A percentile compares a stretch with the other conserved stretches of the same genome.
phyloP scores from a whole-genome alignment of 2,329 filamentous ascomycete genomes.

The Diaporthe sp. region DNA sequence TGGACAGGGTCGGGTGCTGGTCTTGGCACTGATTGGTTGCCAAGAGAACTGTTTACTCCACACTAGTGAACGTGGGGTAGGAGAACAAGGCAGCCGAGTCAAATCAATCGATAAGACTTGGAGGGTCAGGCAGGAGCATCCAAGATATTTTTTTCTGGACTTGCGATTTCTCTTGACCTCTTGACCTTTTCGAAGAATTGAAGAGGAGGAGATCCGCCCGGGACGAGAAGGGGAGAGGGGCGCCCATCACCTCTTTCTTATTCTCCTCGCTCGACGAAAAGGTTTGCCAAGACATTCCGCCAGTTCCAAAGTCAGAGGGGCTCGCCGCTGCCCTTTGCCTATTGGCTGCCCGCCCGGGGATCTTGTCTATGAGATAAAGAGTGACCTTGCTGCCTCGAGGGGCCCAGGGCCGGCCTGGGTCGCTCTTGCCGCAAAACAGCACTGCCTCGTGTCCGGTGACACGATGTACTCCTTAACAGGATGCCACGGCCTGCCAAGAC shows the following conservation, averaged over 20 bases:
- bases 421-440: not conserved
- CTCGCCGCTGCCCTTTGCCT: slow-evolving; percentile 25
- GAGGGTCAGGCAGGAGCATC: not conserved
- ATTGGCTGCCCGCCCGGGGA: slow-evolving; percentile 27
- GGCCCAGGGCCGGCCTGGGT: too few species aligned
- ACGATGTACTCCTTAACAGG: slow-evolving; percentile 18
- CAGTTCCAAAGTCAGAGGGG: slow-evolving; percentile 27
- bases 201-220: slow-evolving; percentile 28
- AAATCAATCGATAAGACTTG: slow-evolving; percentile 7
- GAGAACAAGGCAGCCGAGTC: slow-evolving; percentile 5
- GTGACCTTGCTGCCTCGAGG: slow-evolving; percentile 18
- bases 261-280: slow-evolving; percentile 27
- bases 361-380: slow-evolving; percentile 4
- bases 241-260: slow-evolving; percentile 31
- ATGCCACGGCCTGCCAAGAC: slow-evolving; percentile 28
- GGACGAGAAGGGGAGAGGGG: slow-evolving; percentile 21
- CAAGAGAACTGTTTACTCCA: slow-evolving; percentile 13
- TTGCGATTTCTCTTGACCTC: slow-evolving; percentile 5
- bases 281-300: slow-evolving; percentile 31
- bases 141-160: slow-evolving; percentile 1
- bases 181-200: slow-evolving; percentile 25
- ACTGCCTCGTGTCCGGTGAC: not conserved
- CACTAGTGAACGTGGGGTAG: slow-evolving; percentile 11
- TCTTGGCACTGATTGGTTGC: slow-evolving; percentile 29
- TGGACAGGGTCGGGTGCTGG: slow-evolving; percentile 7